Base-by-base conservation (phyloP, 192 early-diverging fungal species). In the Podila epicladia region DNA sequence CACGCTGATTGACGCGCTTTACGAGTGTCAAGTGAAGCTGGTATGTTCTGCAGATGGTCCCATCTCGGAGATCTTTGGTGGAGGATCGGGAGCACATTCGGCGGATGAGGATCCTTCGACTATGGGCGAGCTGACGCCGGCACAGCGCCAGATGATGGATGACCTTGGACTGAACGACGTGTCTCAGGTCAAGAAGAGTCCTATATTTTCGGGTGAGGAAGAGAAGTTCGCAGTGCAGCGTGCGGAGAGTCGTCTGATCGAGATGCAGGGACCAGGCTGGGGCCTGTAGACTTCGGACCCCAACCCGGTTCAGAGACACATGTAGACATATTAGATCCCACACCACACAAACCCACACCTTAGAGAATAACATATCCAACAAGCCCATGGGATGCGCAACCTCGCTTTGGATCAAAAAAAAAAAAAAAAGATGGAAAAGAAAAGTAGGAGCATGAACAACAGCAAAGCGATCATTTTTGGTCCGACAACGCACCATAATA, bases 181-280 rank as follows among this genome's bases (percentile, higher is more conserved):
- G 24, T 75, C 85, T 49, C 71, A 87, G 41, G 66, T 79, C 51
- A 82, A 79, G 64, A 84, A 85, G 32, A 87, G 84, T 66, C 85
- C 93, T 4, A 88, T 94, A 29, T 94, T 94, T 71, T 88, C 91
- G 28, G 95, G 95, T 24, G 91, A 95, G 53, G 97, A 99, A 79
- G 97, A 99, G 75, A 90, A 92, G 13, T 99, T 99, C 92, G 97
- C 97, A 17, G 97, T 99, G 67, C 93, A 95, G 84, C 86, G 97
- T 59, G 96, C 97, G 7, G 80, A 98, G 35, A 97, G 95, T 58
- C 90, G 97, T 26, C 75, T 99, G 45, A 89, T 94, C 38, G 95
- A 99, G 85, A 99, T 99, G 97, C 95, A 92, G 60, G 92, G 92
- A 28, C 84, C 85, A 49, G 85, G 90, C 51, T 95, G 94, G 94